Evolutionary conservation across 2,329 filamentous ascomycete genomes (phyloP).

Genomic region (Calonectria montana): DNA sequence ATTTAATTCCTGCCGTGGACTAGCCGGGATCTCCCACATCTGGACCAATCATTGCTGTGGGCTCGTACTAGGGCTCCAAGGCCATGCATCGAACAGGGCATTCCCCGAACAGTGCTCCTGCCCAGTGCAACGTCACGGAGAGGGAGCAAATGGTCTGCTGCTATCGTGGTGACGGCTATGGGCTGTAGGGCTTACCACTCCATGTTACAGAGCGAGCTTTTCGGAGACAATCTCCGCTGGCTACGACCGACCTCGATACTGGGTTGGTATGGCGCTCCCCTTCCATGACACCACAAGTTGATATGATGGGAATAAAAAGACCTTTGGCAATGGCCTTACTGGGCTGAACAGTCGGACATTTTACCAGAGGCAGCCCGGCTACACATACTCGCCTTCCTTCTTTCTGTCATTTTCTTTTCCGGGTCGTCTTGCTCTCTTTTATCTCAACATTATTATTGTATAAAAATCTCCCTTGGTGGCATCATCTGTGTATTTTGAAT

Average conservation of each 20-base stretch:
- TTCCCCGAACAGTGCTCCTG: neutral
- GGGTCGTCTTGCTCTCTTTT: neutral
- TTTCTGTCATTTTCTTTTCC: neutral
- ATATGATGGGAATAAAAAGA: neutral
- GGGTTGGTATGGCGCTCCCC: neutral
- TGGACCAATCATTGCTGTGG: neutral
- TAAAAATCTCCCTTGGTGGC: neutral
- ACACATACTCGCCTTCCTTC: neutral
- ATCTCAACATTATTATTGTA: neutral
- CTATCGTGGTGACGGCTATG: constrained; percentile 16
- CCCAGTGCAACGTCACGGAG: neutral
- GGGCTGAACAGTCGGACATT: neutral
- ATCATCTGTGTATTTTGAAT: neutral
- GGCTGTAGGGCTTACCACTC: neutral
- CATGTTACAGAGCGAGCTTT: neutral
- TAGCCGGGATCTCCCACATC: neutral
- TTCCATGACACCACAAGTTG: neutral
- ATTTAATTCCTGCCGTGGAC: neutral
- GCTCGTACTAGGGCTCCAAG: neutral
- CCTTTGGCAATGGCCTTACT: neutral
- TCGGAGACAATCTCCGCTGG: neutral
- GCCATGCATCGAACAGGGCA: neutral
- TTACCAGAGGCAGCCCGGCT: neutral
- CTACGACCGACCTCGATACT: neutral
- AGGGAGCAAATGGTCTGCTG: neutral